phyloP scores from a whole-genome alignment of 345 rosid genomes.

The Euphorbia pulcherrima region DNA sequence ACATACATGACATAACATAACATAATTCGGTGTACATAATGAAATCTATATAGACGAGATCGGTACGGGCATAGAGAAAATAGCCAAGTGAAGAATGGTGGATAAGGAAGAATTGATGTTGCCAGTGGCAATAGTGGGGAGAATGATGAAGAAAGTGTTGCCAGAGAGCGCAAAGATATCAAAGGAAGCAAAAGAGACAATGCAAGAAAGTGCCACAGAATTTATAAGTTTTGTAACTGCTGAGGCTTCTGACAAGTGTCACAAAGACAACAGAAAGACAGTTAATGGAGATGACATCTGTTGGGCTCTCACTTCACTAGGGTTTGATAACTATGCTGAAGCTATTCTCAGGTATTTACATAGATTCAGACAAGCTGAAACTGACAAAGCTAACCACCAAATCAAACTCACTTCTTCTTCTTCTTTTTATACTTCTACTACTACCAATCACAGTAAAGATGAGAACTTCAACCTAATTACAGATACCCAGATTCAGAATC shows the following conservation, averaged over 20 bases:
- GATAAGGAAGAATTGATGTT: conserved; percentile 21
- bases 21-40: no score
- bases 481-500: neutral
- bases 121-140: conserved; percentile 31
- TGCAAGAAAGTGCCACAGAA: conserved; percentile 35
- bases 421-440: neutral
- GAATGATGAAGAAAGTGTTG: conserved; percentile 28
- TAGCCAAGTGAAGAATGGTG: conserved; percentile 4
- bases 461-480: conserved; percentile 20
- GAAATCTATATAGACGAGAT: neutral
- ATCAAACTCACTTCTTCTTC: conserved; percentile 20
- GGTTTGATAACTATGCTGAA: conserved; percentile 25
- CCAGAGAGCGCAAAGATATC: conserved; percentile 29
- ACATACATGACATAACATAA: neutral
- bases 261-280: conserved; percentile 36
- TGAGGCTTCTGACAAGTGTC: conserved; percentile 37
- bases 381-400: conserved; percentile 25
- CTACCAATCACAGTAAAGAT: conserved; percentile 23
- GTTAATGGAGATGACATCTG: conserved; percentile 36
- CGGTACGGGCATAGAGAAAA: neutral
- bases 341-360: conserved; percentile 24
- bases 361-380: conserved; percentile 26
- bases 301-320: conserved; percentile 29
- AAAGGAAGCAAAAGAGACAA: conserved; percentile 28
- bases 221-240: conserved; percentile 30